These are phyloP conservation scores for Ascochyta koolunga DNA, from an alignment of 2,329 filamentous ascomycete genomes.

Conservation along the genomic window DNA sequence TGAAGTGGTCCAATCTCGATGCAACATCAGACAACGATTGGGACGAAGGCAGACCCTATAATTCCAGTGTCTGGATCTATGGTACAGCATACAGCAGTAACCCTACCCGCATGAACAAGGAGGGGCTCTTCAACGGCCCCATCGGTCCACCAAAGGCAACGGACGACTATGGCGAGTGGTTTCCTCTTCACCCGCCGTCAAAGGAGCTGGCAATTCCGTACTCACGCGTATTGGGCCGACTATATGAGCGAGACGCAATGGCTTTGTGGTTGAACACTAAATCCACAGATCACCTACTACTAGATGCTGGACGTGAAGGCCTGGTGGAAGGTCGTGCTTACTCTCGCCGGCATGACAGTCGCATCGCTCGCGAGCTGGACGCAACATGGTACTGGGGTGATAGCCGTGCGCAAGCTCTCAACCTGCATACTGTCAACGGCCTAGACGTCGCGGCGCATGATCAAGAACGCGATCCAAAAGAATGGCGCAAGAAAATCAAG, in stretches of 20 bases:
- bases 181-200: constrained; percentile 52
- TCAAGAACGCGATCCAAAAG: constrained; percentile 52
- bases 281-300: constrained; percentile 6
- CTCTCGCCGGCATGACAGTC: constrained; percentile 56
- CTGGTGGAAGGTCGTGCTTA: constrained; percentile 52
- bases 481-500: constrained; percentile 55
- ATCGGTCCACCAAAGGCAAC: constrained; percentile 23
- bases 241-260: constrained; percentile 59
- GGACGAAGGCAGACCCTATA: constrained; percentile 55
- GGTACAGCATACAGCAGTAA: constrained; percentile 58
- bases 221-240: constrained; percentile 60
- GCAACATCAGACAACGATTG: constrained; percentile 54
- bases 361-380: constrained; percentile 48
- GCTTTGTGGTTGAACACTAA: constrained; percentile 50
- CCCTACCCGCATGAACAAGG: constrained; percentile 37
- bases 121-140: constrained; percentile 23
- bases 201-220: constrained; percentile 56
- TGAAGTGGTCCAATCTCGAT: constrained; percentile 58
- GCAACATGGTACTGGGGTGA: constrained; percentile 65
- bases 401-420: constrained; percentile 61
- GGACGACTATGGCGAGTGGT: constrained; percentile 59
- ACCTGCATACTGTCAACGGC: constrained; percentile 61
- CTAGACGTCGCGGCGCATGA: constrained; percentile 57
- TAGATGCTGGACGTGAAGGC: constrained; percentile 55
- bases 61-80: constrained; percentile 54